Evolutionary conservation across 768 basidiomycete genomes (phyloP).

Genomic region (Tubosaeta sp.): DNA sequence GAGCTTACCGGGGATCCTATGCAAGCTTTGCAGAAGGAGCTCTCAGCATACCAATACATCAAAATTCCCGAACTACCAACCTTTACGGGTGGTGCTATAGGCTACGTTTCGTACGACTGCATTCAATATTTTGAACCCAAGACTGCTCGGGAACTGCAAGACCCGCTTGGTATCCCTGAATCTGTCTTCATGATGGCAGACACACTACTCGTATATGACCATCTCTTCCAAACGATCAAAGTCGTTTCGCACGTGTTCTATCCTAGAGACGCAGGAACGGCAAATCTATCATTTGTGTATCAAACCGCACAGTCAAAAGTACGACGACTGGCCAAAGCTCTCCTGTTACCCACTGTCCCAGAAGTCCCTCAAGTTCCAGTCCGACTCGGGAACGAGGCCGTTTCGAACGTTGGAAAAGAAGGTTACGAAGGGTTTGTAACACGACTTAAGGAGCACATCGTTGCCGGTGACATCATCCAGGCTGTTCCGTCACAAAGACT

Average conservation of each 20-base stretch:
- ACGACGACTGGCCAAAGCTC: constrained; percentile 69
- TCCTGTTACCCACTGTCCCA: constrained; percentile 49
- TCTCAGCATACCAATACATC: constrained; percentile 83
- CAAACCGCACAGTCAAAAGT: constrained; percentile 82
- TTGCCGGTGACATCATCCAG: constrained; percentile 97
- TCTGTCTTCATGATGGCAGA: constrained; percentile 96
- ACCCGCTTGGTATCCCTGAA: constrained; percentile 87
- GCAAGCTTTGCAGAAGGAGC: constrained; percentile 76
- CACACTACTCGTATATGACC: constrained; percentile 94
- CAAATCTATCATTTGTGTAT: constrained; percentile 81
- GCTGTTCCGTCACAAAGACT: constrained; percentile 95
- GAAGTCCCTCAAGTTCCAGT: constrained; percentile 66
- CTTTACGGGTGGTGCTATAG: constrained; percentile 96
- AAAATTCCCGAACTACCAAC: constrained; percentile 89
- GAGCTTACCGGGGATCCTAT: constrained; percentile 87
- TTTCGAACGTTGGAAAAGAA: constrained; percentile 89
- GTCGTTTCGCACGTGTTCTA: constrained; percentile 95
- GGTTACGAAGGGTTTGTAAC: constrained; percentile 94
- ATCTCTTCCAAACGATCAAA: constrained; percentile 92
- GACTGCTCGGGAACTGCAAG: constrained; percentile 70
- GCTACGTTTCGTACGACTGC: constrained; percentile 96
- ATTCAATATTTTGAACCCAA: constrained; percentile 96
- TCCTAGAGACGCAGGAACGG: constrained; percentile 61
- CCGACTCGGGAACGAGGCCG: constrained; percentile 59
- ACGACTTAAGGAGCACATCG: constrained; percentile 86